These are phyloP conservation scores for Sporothrix brunneoviolacea DNA, from an alignment of 2,329 filamentous ascomycete species.

Conservation along the genomic window DNA sequence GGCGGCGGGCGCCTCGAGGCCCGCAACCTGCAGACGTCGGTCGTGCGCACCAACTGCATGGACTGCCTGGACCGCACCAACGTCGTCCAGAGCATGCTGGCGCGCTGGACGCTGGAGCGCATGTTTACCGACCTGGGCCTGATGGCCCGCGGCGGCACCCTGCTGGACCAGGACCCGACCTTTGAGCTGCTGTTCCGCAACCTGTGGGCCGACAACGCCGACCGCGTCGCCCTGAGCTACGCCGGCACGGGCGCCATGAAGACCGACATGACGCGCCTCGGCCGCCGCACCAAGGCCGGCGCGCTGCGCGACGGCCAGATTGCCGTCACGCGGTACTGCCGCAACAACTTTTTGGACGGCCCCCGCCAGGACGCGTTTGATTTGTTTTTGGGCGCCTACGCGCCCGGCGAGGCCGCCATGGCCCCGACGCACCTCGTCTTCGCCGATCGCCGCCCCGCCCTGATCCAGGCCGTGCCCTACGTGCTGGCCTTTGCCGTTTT, in stretches of 20 bases:
- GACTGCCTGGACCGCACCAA: slow-evolving; percentile 97
- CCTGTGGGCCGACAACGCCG: slow-evolving; percentile 96
- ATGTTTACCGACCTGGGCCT: slow-evolving; percentile 82
- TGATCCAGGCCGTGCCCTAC: slow-evolving; percentile 93
- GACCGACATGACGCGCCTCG: slow-evolving; percentile 95
- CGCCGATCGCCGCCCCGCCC: slow-evolving; percentile 72
- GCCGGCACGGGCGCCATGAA: slow-evolving; percentile 96
- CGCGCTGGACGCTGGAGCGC: slow-evolving; percentile 78
- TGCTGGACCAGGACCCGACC: slow-evolving; percentile 65
- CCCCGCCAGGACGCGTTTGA: slow-evolving; percentile 94
- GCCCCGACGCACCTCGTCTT: slow-evolving; percentile 67
- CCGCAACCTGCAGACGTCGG: slow-evolving; percentile 73
- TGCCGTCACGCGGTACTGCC: slow-evolving; percentile 79
- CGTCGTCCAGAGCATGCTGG: slow-evolving; percentile 95
- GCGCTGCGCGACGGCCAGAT: slow-evolving; percentile 82
- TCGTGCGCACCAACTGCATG: slow-evolving; percentile 98
- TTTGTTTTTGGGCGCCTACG: slow-evolving; percentile 81
- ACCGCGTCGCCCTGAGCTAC: slow-evolving; percentile 87
- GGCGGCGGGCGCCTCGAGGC: slow-evolving; percentile 68
- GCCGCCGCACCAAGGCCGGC: slow-evolving; percentile 77
- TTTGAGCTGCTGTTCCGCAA: slow-evolving; percentile 95
- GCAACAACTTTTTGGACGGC: slow-evolving; percentile 92
- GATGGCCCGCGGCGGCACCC: slow-evolving; percentile 66
- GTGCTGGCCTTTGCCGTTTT: slow-evolving; percentile 80
- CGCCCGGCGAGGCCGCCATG: slow-evolving; percentile 64